Conservation (phyloP, 2,329 filamentous ascomycete species). For the Claviceps sp. region DNA sequence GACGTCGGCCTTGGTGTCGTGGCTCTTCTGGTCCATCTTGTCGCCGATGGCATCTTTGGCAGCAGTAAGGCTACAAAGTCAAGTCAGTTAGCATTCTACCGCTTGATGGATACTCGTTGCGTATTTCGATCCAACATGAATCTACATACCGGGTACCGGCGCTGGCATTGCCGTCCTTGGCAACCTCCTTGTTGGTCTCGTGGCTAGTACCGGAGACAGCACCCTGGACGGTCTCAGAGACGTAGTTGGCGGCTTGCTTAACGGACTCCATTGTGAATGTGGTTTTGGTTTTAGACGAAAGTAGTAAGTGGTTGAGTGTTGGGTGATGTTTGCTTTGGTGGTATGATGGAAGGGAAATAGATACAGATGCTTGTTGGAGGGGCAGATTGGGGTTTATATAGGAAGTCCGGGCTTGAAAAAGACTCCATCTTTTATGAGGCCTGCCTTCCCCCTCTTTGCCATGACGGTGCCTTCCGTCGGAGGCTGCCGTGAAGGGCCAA, state of each 20-base stretch:
- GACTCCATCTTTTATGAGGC: background rate
- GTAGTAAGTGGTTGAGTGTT: conserved; percentile 8
- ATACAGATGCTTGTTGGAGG: background rate
- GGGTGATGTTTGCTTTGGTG: conserved; percentile 1
- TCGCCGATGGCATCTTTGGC: conserved; percentile 36
- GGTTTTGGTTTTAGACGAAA: too few species aligned
- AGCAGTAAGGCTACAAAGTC: conserved; percentile 23
- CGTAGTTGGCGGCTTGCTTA: conserved; percentile 55
- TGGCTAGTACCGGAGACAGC: conserved; percentile 43
- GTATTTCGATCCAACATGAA: too few species aligned
- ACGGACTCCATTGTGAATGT: conserved; percentile 31
- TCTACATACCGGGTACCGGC: conserved; percentile 39
- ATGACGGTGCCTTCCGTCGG: background rate
- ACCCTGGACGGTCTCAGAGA: conserved; percentile 51
- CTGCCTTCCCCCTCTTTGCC: background rate
- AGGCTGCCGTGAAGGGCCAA: background rate
- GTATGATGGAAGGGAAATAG: background rate
- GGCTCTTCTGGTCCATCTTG: conserved; percentile 29
- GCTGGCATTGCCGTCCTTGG: conserved; percentile 45
- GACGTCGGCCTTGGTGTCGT: conserved; percentile 28
- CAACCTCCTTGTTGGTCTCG: conserved; percentile 57
- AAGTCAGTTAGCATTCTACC: background rate
- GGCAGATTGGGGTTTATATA: conserved; percentile 2
- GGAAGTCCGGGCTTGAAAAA: background rate
- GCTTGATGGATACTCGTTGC: too few species aligned